These are phyloP conservation scores for Bodo saltans DNA, from an alignment of 78 protist genomes.

Conservation along the genomic window DNA sequence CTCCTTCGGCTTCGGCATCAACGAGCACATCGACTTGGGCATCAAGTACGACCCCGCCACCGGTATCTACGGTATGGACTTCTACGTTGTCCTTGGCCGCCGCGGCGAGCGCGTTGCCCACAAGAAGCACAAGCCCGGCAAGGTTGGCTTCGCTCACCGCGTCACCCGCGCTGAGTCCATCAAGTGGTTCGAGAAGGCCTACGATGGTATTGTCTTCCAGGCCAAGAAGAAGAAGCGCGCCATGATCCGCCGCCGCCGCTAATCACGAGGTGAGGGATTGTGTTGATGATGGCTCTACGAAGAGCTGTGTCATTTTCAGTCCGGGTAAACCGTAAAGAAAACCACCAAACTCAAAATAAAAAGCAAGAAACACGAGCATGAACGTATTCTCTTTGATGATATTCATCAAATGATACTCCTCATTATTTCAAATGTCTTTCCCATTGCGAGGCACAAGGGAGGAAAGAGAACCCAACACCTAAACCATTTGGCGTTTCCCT, in stretches of 20 bases:
- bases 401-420: too few relatives aligned
- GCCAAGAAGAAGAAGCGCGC: background rate
- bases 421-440: too few relatives aligned
- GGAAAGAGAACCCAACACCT: too few relatives aligned
- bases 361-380: background rate
- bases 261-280: background rate
- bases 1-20: slow-evolving; percentile 93
- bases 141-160: slow-evolving; percentile 71
- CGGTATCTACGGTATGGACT: slow-evolving; percentile 99
- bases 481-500: too few relatives aligned
- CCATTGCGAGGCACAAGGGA: too few relatives aligned
- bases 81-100: slow-evolving; percentile 90
- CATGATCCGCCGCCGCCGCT: background rate
- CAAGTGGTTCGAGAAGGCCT: slow-evolving; percentile 85
- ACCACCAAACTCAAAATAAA: background rate
- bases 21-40: slow-evolving; percentile 98
- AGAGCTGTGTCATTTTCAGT: background rate
- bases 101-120: slow-evolving; percentile 81
- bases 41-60: slow-evolving; percentile 95
- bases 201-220: slow-evolving; percentile 60
- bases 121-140: slow-evolving; percentile 48
- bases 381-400: background rate
- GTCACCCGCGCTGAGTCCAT: slow-evolving; percentile 80
- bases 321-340: background rate
- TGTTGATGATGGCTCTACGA: background rate